Evolutionary conservation across 2,329 filamentous ascomycete species (phyloP).

Genomic region (Periconia sp.): DNA sequence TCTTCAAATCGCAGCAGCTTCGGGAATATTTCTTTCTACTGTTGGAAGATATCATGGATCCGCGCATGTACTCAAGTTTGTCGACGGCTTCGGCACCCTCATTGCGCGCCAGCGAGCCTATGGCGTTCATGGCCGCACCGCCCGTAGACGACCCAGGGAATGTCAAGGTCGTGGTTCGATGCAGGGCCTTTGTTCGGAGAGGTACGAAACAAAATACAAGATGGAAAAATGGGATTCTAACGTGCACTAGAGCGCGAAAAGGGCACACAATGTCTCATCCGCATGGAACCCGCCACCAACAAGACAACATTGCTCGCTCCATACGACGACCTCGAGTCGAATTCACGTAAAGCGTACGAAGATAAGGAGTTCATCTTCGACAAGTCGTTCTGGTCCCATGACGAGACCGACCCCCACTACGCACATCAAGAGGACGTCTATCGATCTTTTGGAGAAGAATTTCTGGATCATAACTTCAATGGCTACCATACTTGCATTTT

Average conservation of each 20-base stretch:
- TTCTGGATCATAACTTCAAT: conserved; percentile 98
- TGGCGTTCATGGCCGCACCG: conserved; percentile 35
- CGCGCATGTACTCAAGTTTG: conserved; percentile 35
- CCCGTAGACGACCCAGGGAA: conserved; percentile 53
- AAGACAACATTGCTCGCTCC: conserved; percentile 81
- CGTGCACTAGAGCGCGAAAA: conserved; percentile 73
- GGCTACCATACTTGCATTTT: conserved; percentile 99
- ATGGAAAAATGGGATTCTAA: conserved; percentile 24
- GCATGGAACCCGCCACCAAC: conserved; percentile 89
- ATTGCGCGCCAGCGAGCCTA: conserved; percentile 50
- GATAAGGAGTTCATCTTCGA: conserved; percentile 96
- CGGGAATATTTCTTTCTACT: conserved; percentile 27
- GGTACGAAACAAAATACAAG: conserved; percentile 35
- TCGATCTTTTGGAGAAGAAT: conserved; percentile 91
- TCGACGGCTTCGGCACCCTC: conserved; percentile 52
- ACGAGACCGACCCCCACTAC: conserved; percentile 80
- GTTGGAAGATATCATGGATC: conserved; percentile 33
- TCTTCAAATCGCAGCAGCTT: conserved; percentile 31
- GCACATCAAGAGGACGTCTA: conserved; percentile 93
- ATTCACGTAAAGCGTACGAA: conserved; percentile 74
- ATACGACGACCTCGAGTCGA: conserved; percentile 56
- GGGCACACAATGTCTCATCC: conserved; percentile 81
- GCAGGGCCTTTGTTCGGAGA: conserved; percentile 55
- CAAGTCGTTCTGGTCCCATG: conserved; percentile 97
- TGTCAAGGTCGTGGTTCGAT: conserved; percentile 59